Conservation (phyloP, 192 early-diverging fungal genomes). For the Backusella macrospora region DNA sequence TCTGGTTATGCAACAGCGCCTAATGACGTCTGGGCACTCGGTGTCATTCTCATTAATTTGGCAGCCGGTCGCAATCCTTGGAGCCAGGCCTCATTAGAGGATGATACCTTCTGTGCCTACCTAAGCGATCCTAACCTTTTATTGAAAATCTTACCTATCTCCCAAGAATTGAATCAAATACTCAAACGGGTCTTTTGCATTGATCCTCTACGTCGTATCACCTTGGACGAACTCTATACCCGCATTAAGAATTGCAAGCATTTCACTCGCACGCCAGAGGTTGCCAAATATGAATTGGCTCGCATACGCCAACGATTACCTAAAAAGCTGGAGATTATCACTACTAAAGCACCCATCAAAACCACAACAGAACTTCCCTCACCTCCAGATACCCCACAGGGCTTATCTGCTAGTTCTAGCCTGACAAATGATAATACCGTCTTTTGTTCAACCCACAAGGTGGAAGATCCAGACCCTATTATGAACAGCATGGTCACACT, state of each 20-base stretch:
- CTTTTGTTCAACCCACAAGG: background rate
- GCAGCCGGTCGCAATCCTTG: constrained; percentile 83
- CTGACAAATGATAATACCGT: background rate
- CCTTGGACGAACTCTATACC: constrained; percentile 41
- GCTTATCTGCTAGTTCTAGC: constrained; percentile 2
- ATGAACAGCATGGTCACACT: constrained; percentile 16
- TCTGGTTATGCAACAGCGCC: constrained; percentile 64
- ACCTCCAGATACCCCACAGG: constrained; percentile 13
- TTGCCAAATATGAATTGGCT: constrained; percentile 25
- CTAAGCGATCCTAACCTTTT: constrained; percentile 63
- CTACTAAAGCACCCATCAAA: background rate
- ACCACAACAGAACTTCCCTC: constrained; percentile 6
- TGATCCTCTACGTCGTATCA: constrained; percentile 62
- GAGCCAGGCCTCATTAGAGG: constrained; percentile 69
- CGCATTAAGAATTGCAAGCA: constrained; percentile 46
- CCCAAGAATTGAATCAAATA: constrained; percentile 68
- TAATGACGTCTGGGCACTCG: constrained; percentile 89
- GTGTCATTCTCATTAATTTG: constrained; percentile 89
- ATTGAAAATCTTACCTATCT: constrained; percentile 66
- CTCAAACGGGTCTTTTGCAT: constrained; percentile 74
- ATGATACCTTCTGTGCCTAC: constrained; percentile 80
- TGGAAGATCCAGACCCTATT: constrained; percentile 5
- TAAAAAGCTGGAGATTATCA: background rate
- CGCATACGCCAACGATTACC: constrained; percentile 8
- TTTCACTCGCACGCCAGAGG: constrained; percentile 47